Conservation (phyloP, 2,329 filamentous ascomycete species). For the Botrytis sinoallii region DNA sequence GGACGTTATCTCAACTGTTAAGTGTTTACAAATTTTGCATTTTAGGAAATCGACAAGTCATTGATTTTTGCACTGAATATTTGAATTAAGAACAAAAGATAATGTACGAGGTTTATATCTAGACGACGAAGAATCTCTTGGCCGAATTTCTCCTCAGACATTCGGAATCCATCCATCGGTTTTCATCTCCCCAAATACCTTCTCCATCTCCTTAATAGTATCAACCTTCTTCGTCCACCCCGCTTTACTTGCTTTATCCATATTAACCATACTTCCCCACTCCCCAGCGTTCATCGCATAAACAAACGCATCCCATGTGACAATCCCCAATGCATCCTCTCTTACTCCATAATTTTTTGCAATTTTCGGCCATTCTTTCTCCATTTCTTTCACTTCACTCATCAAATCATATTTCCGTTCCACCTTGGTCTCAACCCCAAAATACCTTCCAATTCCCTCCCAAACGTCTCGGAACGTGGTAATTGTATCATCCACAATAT, state of each 20-base stretch:
- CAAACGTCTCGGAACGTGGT: constrained; percentile 9
- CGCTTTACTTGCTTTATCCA: constrained; percentile 14
- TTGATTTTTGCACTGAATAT: background rate
- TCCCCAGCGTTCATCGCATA: background rate
- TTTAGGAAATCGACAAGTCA: background rate
- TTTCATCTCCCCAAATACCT: constrained; percentile 13
- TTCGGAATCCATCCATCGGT: constrained; percentile 9
- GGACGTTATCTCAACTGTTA: background rate
- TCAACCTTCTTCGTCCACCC: constrained; percentile 11
- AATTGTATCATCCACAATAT: constrained; percentile 15
- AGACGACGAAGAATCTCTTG: background rate
- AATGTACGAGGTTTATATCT: background rate
- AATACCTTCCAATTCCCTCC: constrained; percentile 5
- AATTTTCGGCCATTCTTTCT: constrained; percentile 1
- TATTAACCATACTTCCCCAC: constrained; percentile 15
- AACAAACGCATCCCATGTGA: constrained; percentile 15
- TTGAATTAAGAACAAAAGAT: background rate
- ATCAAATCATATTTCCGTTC: background rate
- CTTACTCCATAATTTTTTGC: background rate
- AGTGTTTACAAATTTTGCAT: background rate
- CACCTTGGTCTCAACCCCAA: constrained; percentile 6
- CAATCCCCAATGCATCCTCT: background rate
- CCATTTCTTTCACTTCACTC: constrained; percentile 4
- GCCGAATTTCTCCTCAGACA: background rate
- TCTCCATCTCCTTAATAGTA: constrained; percentile 12